These are phyloP conservation scores for Hypoxylon sp. DNA, from an alignment of 2,329 filamentous ascomycete species.

Conservation along the genomic window DNA sequence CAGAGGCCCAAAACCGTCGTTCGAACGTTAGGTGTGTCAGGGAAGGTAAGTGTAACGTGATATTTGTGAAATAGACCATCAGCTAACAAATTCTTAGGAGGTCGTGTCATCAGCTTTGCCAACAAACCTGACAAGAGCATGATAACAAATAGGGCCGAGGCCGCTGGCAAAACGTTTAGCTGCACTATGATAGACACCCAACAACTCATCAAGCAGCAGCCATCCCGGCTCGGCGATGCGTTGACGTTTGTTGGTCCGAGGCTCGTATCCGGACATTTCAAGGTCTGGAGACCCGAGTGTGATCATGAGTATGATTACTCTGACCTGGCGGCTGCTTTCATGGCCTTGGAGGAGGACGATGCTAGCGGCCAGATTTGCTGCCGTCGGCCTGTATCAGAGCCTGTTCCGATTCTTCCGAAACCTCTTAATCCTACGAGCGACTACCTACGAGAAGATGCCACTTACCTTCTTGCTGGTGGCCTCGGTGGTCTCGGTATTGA, in stretches of 20 bases:
- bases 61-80: not conserved
- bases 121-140: constrained; percentile 26
- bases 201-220: constrained; percentile 36
- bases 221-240: constrained; percentile 32
- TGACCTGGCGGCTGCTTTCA: constrained; percentile 38
- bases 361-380: constrained; percentile 28
- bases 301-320: constrained; percentile 34
- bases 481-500: constrained; percentile 70
- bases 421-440: constrained; percentile 20
- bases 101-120: constrained; percentile 40
- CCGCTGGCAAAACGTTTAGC: constrained; percentile 32
- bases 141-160: not conserved
- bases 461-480: constrained; percentile 71
- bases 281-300: constrained; percentile 8
- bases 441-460: constrained; percentile 52
- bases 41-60: constrained; percentile 28
- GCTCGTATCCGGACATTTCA: constrained; percentile 19
- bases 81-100: constrained; percentile 36
- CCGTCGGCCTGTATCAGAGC: constrained; percentile 20
- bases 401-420: constrained; percentile 34
- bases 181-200: constrained; percentile 37
- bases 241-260: constrained; percentile 30
- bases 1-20: constrained; percentile 52
- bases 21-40: constrained; percentile 55
- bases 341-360: constrained; percentile 14